Evolutionary conservation across 495 filamentous ascomycete genomes (phyloP).

Genomic region (Haplographium delicatum): DNA sequence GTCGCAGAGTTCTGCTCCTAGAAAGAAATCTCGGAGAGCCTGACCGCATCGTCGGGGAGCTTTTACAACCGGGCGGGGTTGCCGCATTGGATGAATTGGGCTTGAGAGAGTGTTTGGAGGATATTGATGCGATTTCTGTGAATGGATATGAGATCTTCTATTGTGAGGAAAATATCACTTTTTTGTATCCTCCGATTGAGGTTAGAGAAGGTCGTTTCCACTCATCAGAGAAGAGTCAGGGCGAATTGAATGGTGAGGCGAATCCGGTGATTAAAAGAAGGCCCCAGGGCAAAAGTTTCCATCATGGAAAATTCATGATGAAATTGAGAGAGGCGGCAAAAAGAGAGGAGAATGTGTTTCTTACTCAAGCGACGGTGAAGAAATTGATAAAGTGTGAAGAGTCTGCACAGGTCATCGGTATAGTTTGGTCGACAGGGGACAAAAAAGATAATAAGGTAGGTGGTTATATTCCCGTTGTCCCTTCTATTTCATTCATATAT

Average conservation of each 20-base stretch:
- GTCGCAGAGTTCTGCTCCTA: slow-evolving; percentile 81
- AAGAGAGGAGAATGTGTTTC: slow-evolving; percentile 58
- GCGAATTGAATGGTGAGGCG: too few relatives aligned
- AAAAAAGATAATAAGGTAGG: too few relatives aligned
- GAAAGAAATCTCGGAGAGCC: slow-evolving; percentile 87
- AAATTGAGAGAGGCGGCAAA: slow-evolving; percentile 60
- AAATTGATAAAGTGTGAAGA: slow-evolving; percentile 50
- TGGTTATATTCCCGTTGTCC: too few relatives aligned
- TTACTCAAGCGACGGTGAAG: slow-evolving; percentile 64
- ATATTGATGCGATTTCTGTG: slow-evolving; percentile 77
- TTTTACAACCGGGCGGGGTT: slow-evolving; percentile 88
- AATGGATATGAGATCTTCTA: slow-evolving; percentile 84
- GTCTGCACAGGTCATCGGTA: slow-evolving; percentile 61
- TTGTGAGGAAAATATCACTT: slow-evolving; percentile 63
- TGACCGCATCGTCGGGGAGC: slow-evolving; percentile 90
- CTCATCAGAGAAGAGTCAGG: slow-evolving; percentile 13
- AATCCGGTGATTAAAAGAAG: too few relatives aligned
- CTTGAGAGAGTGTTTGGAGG: slow-evolving; percentile 73
- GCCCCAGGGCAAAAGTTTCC: slow-evolving; percentile 67
- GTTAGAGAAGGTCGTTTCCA: neutral
- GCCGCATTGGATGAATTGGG: slow-evolving; percentile 72
- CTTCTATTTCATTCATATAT: too few relatives aligned
- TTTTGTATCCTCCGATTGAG: slow-evolving; percentile 66
- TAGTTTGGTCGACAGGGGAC: slow-evolving; percentile 50
- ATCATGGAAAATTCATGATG: slow-evolving; percentile 76